phyloP scores from a whole-genome alignment of 345 rosid species.

The Noccaea caerulescens region DNA sequence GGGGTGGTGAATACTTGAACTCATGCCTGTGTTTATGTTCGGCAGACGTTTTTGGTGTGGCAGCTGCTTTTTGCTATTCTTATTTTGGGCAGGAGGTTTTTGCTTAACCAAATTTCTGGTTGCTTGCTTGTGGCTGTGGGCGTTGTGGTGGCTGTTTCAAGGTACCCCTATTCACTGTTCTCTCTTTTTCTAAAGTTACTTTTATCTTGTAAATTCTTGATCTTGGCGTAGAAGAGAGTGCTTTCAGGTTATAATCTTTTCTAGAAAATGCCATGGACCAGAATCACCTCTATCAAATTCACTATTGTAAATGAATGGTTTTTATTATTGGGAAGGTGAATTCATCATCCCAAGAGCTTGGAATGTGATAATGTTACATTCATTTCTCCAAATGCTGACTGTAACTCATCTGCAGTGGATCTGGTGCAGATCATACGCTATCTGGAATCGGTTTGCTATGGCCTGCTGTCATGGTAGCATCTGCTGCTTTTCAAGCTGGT shows the following conservation, averaged over 20 bases:
- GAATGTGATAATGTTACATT: not conserved
- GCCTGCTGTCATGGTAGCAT: conserved; percentile 80
- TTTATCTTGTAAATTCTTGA: conserved; percentile 15
- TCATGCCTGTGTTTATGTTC: conserved; percentile 5
- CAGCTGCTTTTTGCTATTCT: conserved; percentile 69
- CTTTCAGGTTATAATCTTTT: not conserved
- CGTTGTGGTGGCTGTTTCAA: conserved; percentile 75
- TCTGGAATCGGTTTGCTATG: conserved; percentile 60
- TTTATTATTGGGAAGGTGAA: not conserved
- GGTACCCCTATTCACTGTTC: conserved; percentile 45
- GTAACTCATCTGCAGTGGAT: conserved; percentile 61
- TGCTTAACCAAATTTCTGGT: conserved; percentile 63
- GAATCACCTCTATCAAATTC: not conserved
- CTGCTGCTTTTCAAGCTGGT: conserved; percentile 85
- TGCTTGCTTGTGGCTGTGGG: conserved; percentile 85
- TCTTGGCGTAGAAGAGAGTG: conserved; percentile 2
- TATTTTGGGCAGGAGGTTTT: conserved; percentile 66
- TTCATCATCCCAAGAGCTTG: not conserved
- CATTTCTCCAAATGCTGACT: conserved; percentile 16
- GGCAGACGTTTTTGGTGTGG: conserved; percentile 89
- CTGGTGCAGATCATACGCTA: conserved; percentile 64
- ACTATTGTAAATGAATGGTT: not conserved
- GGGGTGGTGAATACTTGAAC: not conserved
- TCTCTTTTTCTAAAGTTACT: conserved; percentile 2
- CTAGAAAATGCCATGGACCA: not conserved